Conservation (phyloP, 208 protist genomes). For the Porcisia deanei region DNA sequence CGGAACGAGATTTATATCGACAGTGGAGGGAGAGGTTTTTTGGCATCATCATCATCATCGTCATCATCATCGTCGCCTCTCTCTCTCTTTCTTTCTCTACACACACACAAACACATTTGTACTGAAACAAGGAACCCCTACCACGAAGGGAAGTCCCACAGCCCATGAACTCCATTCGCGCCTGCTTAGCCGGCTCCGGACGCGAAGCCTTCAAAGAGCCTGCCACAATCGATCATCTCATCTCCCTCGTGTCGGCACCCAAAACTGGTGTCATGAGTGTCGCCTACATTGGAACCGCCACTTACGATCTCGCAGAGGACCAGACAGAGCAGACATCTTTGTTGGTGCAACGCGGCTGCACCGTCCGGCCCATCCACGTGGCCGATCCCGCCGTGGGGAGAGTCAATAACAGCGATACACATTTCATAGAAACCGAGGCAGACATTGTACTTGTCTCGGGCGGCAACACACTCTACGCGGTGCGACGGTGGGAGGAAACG, state of each 20-base stretch:
- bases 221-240: slow-evolving; percentile 54
- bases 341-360: slow-evolving; percentile 58
- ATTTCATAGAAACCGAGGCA: slow-evolving; percentile 41
- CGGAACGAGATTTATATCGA: no score
- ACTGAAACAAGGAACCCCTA: background rate
- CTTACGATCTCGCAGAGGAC: slow-evolving; percentile 75
- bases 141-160: background rate
- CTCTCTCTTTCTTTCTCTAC: background rate
- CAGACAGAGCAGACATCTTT: slow-evolving; percentile 40
- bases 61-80: background rate
- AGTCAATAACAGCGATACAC: slow-evolving; percentile 32
- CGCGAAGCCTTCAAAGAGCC: slow-evolving; percentile 48
- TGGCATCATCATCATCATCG: background rate
- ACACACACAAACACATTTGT: background rate
- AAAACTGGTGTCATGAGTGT: slow-evolving; percentile 44
- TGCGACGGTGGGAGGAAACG: slow-evolving; percentile 87
- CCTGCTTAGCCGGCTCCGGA: slow-evolving; percentile 73
- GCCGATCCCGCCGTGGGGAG: slow-evolving; percentile 46
- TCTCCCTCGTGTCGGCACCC: slow-evolving; percentile 41
- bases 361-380: slow-evolving; percentile 46
- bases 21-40: no score
- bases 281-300: slow-evolving; percentile 87
- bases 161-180: slow-evolving; percentile 43
- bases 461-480: slow-evolving; percentile 91
- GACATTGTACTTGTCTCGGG: slow-evolving; percentile 85